These are phyloP conservation scores for Rutstroemia sydowiana DNA, from an alignment of 2,329 filamentous ascomycete species.

Conservation along the genomic window DNA sequence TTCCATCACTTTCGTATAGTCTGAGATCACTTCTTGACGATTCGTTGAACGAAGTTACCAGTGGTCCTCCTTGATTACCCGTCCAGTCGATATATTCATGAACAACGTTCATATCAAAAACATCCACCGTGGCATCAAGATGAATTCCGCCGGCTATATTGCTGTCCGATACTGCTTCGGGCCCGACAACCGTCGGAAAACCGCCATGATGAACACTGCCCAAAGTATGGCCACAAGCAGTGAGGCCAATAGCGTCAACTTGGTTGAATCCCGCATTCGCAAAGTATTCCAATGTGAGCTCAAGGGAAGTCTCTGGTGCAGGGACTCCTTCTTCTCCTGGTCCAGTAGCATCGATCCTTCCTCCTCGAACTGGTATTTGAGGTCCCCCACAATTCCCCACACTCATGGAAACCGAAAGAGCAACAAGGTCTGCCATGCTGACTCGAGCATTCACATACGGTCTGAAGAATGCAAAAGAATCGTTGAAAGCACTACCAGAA, in stretches of 20 bases:
- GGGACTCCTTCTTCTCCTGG: slow-evolving; percentile 19
- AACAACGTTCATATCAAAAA: slow-evolving; percentile 48
- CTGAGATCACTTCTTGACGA: slow-evolving; percentile 46
- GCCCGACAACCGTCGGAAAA: slow-evolving; percentile 12
- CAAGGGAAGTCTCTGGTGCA: slow-evolving; percentile 12
- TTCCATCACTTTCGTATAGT: slow-evolving; percentile 47
- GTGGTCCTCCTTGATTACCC: slow-evolving; percentile 35
- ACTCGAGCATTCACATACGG: slow-evolving; percentile 8
- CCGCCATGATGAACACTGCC: slow-evolving; percentile 14
- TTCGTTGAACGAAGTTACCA: slow-evolving; percentile 42
- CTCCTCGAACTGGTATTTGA: slow-evolving; percentile 15
- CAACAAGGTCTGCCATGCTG: slow-evolving; percentile 19
- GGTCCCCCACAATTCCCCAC: slow-evolving; percentile 2
- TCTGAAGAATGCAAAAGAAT: slow-evolving; percentile 1
- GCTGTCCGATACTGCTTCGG: not conserved
- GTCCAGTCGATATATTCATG: slow-evolving; percentile 42
- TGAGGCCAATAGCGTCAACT: slow-evolving; percentile 17
- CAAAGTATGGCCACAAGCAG: slow-evolving; percentile 19
- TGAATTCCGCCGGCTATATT: slow-evolving; percentile 10
- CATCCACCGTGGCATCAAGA: slow-evolving; percentile 38
- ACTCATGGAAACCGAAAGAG: slow-evolving; percentile 1
- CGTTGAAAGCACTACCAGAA: slow-evolving; percentile 41
- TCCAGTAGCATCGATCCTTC: slow-evolving; percentile 20
- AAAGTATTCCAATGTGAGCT: slow-evolving; percentile 13
- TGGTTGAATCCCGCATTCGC: slow-evolving; percentile 19